Percentiles rank a stretch among this genome's conserved stretches.
These are phyloP conservation scores for Nannochloris sp. DNA, from an alignment of 139 green algal species.

Conservation along the genomic window DNA sequence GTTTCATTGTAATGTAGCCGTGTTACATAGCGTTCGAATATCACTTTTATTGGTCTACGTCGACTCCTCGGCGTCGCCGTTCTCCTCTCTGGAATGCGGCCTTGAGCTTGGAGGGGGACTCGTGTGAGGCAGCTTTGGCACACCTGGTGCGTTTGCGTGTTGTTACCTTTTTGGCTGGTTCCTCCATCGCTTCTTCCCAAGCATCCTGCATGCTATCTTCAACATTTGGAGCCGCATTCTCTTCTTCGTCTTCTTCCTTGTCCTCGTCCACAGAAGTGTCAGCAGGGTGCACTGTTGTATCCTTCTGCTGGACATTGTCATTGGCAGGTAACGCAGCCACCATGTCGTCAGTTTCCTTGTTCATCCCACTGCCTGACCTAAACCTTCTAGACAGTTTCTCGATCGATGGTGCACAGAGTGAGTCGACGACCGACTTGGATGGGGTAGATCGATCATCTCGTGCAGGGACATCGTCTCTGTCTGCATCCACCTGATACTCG, in stretches of 20 bases:
- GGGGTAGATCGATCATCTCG: conserved; percentile 14
- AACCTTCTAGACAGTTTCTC: conserved; percentile 23
- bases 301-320: conserved; percentile 4
- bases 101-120: conserved; percentile 9
- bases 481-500: conserved; percentile 14
- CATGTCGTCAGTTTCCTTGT: conserved; percentile 3
- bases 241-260: neutral
- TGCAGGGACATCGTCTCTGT: conserved; percentile 19
- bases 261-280: neutral
- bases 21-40: too few species aligned
- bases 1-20: neutral
- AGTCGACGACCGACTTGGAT: neutral
- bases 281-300: too few species aligned
- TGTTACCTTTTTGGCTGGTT: neutral
- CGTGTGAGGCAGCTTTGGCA: neutral
- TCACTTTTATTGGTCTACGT: neutral
- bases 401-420: conserved; percentile 17
- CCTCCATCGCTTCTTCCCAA: neutral
- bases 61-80: neutral
- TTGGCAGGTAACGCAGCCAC: neutral
- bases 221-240: neutral
- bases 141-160: too few species aligned
- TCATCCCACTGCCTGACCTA: neutral
- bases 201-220: neutral
- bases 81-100: conserved; percentile 4